Percentiles rank a stretch among this genome's conserved stretches.
Evolutionary conservation across 129 eudicot genomes (phyloP).

Genomic region (Logfia minima): DNA sequence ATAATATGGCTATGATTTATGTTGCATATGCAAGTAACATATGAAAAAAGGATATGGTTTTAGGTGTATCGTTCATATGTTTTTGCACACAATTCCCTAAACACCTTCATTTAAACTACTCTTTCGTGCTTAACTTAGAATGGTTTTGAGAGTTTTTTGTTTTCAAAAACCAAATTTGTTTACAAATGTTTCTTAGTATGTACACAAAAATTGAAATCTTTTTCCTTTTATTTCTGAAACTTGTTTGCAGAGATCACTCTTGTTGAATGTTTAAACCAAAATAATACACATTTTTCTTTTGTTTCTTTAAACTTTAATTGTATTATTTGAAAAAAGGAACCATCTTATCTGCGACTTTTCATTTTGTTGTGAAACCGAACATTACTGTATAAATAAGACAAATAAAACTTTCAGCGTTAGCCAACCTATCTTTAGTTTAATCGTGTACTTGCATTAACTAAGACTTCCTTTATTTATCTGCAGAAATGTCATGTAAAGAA

Average conservation of each 20-base stretch:
- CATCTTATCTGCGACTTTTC: neutral
- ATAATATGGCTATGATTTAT: neutral
- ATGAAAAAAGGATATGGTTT: neutral
- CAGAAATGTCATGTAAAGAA: conserved; percentile 21
- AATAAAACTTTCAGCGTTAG: too few species aligned
- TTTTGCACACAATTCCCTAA: too few species aligned
- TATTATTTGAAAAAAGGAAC: neutral
- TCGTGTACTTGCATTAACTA: neutral
- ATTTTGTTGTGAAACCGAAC: neutral
- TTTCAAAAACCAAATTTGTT: neutral
- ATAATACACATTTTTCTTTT: neutral
- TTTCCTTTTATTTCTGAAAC: too few species aligned
- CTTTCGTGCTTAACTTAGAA: neutral
- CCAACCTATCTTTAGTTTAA: too few species aligned
- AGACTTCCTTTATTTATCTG: neutral
- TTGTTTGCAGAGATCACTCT: neutral
- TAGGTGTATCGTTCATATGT: too few species aligned
- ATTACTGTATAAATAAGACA: neutral
- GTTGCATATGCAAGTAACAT: too few species aligned
- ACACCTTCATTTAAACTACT: neutral
- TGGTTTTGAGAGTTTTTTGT: neutral
- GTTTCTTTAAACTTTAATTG: neutral
- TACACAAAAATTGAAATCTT: neutral
- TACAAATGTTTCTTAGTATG: neutral
- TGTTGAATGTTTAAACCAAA: neutral